Base-by-base conservation (phyloP, 2,329 filamentous ascomycete genomes). In the Epichloe brachyelytri region DNA sequence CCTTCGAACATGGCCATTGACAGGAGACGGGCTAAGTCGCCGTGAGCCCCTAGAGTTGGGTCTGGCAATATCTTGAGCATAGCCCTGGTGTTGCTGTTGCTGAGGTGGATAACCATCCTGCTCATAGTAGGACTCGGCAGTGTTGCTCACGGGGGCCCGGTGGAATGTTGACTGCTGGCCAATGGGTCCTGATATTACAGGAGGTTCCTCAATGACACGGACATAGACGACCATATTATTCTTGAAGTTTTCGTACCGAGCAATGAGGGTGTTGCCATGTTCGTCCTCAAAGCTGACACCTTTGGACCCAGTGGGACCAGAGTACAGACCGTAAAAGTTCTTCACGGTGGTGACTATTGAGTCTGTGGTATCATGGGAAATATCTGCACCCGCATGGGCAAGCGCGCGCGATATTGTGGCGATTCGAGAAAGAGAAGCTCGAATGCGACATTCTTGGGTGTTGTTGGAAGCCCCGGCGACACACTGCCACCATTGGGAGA, bases 301-400 rank as follows among this genome's bases (percentile, higher is more conserved):
- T 65, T 84, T 84, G 59, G 80, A 81, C 59, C 80, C 78, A 55
- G 70, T 71, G 37, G 76, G 74, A 55, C 80, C 83, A 57, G 91
- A 87, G 67, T 96, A 96, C 58, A 98, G 78, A 54, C 93, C 93
- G 65, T 95, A 97, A 72, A 97, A 97, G 74, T 96, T 97, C 78
- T 95, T 97, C 63, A 97, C 91, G 1, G 93, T 97, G 14, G 89
- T 93, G 57, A 97, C 88, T 71, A 98, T 98, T 37, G 90, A 96
- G 65, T 97, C 91, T 20, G 91, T 97, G 49, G 88, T 90, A 73
- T 98, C 93, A 68, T 97, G 90, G 45, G 88, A 63, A 85, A 95
- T 59, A 98, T 96, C 63, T 94, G 86, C 50, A 91, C 86, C 62
- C 86, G 77, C 80, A 91, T 83, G n/a, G 86, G 86, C 58, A 90